Percentiles rank a stretch among this genome's conserved stretches.
These are phyloP conservation scores for Phoenix roebelenii DNA, from an alignment of 176 grass and related monocot genomes.

Conservation along the genomic window DNA sequence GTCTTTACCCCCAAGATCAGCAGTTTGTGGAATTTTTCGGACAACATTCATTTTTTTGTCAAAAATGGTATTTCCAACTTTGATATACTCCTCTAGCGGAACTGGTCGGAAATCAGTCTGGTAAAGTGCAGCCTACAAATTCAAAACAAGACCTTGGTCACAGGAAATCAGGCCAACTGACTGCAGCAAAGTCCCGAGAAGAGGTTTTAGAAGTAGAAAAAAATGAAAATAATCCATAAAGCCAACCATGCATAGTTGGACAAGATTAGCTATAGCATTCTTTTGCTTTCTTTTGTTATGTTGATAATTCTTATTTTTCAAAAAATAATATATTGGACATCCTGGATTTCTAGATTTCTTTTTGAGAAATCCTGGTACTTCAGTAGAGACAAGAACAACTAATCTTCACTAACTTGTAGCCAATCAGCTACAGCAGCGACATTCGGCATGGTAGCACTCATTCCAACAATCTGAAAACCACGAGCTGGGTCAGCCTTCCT, in stretches of 20 bases:
- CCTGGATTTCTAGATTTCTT: too few species aligned
- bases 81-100: conserved; percentile 88
- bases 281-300: too few species aligned
- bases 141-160: conserved; percentile 10
- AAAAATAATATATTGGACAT: too few species aligned
- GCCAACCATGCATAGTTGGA: too few species aligned
- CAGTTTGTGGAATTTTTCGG: conserved; percentile 49
- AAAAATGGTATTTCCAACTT: conserved; percentile 92
- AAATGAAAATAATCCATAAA: too few species aligned
- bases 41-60: conserved; percentile 83
- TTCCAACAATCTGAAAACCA: conserved; percentile 88
- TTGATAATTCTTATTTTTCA: too few species aligned
- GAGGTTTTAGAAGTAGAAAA: background rate
- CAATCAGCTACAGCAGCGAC: conserved; percentile 80
- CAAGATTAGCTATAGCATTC: too few species aligned
- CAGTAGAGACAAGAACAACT: background rate
- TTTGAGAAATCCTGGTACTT: too few species aligned
- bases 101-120: conserved; percentile 90
- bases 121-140: conserved; percentile 69
- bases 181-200: background rate
- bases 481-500: conserved; percentile 45
- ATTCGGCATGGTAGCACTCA: conserved; percentile 99
- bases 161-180: too few species aligned
- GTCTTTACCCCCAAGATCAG: conserved; percentile 86
- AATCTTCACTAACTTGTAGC: conserved; percentile 64